Evolutionary conservation across 495 filamentous ascomycete genomes (phyloP), one percentile per base, ranked within the genome.

Genomic region (Penicillium riverlandense): DNA sequence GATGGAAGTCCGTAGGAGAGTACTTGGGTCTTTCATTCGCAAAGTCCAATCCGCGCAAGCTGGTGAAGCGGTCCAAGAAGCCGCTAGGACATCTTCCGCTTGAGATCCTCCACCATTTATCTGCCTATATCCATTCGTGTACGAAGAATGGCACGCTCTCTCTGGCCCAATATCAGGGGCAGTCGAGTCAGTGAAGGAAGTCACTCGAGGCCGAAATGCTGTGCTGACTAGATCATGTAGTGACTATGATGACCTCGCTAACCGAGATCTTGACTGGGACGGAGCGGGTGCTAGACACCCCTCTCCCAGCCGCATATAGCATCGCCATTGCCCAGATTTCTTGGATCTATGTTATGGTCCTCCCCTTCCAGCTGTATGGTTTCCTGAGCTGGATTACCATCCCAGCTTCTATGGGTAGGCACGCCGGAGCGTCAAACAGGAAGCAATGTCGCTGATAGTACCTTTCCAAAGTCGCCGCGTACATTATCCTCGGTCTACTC

Each of bases 401-500:
- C 47, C 89, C 89, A 1, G 88, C 80, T 12, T 86, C 88, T 11
- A 72, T 94, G 15, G 78, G 76, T 48, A 78, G 22, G 22, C 22
- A 22, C 4, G 22, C 22, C 22, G 22, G 22, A 22, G 22, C 22
- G 22, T 22, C 22, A 78, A 14, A 9, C 15, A 27, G 8, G 11
- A n/a, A 28, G 14, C 8, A 40, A 38, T 37, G 27, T 29, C 31
- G 52, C 32, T 34, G 32, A 28, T 55, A 35, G 36, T 11, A 13
- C 1, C 2, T 9, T 29, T n/a, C 7, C 6, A 11, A 22, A 70
- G 67, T 80, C n/a, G 84, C 86, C 12, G 85, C 87, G 6, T 94
- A 95, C 59, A 92, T 94, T 48, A 91, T 95, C 57, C 76, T 95
- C 47, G 88, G 85, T n/a, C 80, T 95, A 45, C 82, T 86, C 34